Evolutionary conservation across 495 filamentous ascomycete species (phyloP), one percentile per base, ranked within the genome.

Genomic region (Usnea hakonensis): DNA sequence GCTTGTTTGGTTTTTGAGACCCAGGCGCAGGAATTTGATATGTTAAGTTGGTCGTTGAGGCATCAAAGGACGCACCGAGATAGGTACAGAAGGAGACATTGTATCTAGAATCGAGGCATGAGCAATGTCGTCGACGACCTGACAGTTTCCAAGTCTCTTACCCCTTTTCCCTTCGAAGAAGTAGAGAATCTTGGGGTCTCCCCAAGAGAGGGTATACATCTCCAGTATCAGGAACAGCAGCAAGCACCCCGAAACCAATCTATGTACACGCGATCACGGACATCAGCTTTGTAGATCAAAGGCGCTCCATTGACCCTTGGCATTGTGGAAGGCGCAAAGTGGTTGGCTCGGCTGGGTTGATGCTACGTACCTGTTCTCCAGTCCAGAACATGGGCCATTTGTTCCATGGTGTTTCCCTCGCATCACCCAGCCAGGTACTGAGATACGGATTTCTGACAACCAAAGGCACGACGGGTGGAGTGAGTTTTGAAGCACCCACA

Each of bases 351-450:
- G 37, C 30, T 44, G 41, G 3, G 44, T 0, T 43, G 28, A 44
- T 5, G 55, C 28, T 23, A 26, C 61, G 44, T 63, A 84, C 81
- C 68, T 82, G 83, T 69, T 87, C 81, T 23, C 93, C 91, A 17
- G 90, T 95, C 79, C 87, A 97, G 72, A 97, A 97, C 64, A 95
- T 95, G 33, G 92, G 93, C 92, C 93, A 97, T 71, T 84, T 84
- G 38, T 84, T 81, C 92, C 93, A 97, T n/a, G 93, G 93, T 23
- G 77, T 78, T 17, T 88, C 84, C 54, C 93, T 83, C 38, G 90
- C 90, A 76, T 87, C 81, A 14, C 80, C 81, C 56, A 95, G 73
- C 91, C 92, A 96, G 16, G 91, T 88, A 68, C 89, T 95, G 43
- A 96, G 77, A 72, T 97, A 97, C 21, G 93, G 93, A 69, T 90